Conservation (phyloP, 2,329 filamentous ascomycete genomes). For the Hypoxylon sp. region DNA sequence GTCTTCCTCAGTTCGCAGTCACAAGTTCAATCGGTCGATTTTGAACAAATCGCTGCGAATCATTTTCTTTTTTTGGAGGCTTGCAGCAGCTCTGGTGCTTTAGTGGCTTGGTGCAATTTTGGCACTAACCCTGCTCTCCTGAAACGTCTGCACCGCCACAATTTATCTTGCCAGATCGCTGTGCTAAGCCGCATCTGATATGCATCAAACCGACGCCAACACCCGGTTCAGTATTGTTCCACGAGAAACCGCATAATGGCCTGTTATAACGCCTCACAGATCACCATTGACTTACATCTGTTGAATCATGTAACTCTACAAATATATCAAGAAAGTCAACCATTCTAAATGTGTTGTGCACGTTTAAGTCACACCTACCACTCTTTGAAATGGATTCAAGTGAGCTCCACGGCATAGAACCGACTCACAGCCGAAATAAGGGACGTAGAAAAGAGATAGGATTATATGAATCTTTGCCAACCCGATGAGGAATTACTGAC, state of each 20-base stretch:
- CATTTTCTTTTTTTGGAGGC: conserved; percentile 17
- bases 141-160: conserved; percentile 18
- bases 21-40: conserved; percentile 2
- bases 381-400: not conserved
- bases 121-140: conserved; percentile 7
- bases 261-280: too few species aligned
- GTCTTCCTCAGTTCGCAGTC: not conserved
- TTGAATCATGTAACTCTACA: too few species aligned
- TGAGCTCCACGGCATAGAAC: not conserved
- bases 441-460: not conserved
- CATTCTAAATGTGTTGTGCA: too few species aligned
- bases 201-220: not conserved
- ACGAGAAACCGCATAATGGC: too few species aligned
- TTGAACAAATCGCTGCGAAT: conserved; percentile 12
- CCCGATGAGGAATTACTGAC: not conserved
- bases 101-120: conserved; percentile 3
- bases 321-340: too few species aligned
- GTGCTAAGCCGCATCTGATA: conserved; percentile 20
- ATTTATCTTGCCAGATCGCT: too few species aligned
- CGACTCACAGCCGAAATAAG: not conserved
- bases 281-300: too few species aligned
- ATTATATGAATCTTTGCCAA: too few species aligned
- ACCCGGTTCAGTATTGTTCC: not conserved
- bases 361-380: too few species aligned
- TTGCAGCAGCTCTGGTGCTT: not conserved